Evolutionary conservation across 169 alveolate species (phyloP), one percentile per base, ranked within the genome.

Genomic region (Plasmodium vivax): DNA sequence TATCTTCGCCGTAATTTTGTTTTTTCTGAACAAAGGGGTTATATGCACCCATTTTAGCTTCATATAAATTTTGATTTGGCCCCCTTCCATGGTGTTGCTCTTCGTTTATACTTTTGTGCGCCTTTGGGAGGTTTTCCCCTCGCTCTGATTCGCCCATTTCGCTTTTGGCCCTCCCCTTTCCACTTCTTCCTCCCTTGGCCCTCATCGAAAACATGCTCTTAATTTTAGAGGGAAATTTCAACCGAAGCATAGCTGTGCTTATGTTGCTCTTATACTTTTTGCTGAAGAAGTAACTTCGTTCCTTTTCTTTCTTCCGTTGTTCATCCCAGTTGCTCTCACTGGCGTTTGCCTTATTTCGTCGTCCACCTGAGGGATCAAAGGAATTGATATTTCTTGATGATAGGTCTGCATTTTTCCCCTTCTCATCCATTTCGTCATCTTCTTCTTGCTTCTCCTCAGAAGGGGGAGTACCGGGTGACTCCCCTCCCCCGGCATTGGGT

Each of bases 141-240:
- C 54, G 41, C 1, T 71, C 12, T 12, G 75, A 10, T 36, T 19
- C 56, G 30, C 43, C 36, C 32, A 8, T 3, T 47, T 72, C n/a
- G 72, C 36, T 71, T 16, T 7, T 84, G 8, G 27, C 34, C 38
- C 19, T 71, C 23, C 45, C 16, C 51, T 23, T 34, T 80, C 2
- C 34, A 10, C 58, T 81, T 19, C 2, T 81, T 45, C 34, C 8
- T 23, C 16, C 32, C 12, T 72, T 23, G 19, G 56, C 6, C 34
- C 9, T 84, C 51, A 71, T 84, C 43, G 71, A 84, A 72, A 84
- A 84, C 92, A 71, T 84, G 8, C 83, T 54, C 83, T 84, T 84
- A 16, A 84, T 72, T 84, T 84, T 84, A 45, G 92, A 68, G 4
- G 80, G 75, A 68, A 84, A 72, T 27, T 84, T 68, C 56, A 84